Percentiles rank a stretch among this genome's conserved stretches.
phyloP scores from a whole-genome alignment of 352 stramenopile genomes.

The Pythium insidiosum region DNA sequence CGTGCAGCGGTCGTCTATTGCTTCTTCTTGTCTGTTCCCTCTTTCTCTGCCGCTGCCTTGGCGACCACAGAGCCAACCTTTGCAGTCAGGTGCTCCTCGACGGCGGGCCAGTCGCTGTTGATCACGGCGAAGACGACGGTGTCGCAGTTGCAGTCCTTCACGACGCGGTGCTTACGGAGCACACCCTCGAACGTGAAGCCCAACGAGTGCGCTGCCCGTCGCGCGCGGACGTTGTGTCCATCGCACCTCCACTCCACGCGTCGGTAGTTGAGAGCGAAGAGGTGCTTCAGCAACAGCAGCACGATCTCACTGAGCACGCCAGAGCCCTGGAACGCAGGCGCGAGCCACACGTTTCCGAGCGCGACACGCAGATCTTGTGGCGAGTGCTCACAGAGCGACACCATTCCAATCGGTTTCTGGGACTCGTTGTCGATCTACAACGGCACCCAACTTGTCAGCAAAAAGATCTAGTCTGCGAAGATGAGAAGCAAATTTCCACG shows the following conservation, averaged over 20 bases:
- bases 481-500: neutral
- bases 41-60: conserved; percentile 3
- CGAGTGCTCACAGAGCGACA: conserved; percentile 66
- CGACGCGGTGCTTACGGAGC: conserved; percentile 78
- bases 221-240: conserved; percentile 78
- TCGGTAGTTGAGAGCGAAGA: conserved; percentile 77
- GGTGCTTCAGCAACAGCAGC: conserved; percentile 55
- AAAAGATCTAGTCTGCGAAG: neutral
- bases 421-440: conserved; percentile 35
- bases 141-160: conserved; percentile 82
- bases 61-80: conserved; percentile 8
- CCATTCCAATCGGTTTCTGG: conserved; percentile 61
- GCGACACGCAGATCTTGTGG: conserved; percentile 71
- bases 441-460: neutral
- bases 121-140: conserved; percentile 79
- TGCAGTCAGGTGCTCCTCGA: conserved; percentile 50
- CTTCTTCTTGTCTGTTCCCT: conserved; percentile 23
- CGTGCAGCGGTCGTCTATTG: no score
- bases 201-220: conserved; percentile 66
- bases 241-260: conserved; percentile 86
- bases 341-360: conserved; percentile 75
- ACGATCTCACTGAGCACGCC: conserved; percentile 44
- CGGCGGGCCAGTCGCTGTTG: conserved; percentile 80
- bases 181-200: conserved; percentile 87
- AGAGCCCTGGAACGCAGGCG: conserved; percentile 63